Evolutionary conservation across 306 rosid species (phyloP).

Genomic region (Inga laurina): DNA sequence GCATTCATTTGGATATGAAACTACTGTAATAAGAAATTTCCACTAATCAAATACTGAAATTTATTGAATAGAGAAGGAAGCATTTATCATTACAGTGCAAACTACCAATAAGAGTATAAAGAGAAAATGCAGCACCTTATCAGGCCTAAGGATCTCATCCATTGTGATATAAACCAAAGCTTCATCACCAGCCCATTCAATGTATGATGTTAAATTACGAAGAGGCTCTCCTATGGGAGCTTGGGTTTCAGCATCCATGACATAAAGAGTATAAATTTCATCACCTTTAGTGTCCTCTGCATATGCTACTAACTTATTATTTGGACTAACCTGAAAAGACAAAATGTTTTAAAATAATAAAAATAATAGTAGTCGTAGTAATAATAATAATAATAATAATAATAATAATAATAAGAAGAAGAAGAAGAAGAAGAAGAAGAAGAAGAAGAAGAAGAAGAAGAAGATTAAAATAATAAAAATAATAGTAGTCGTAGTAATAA

Average conservation of each 20-base stretch:
- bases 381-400: constrained; percentile 11
- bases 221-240: constrained; percentile 66
- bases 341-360: constrained; percentile 13
- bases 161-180: constrained; percentile 77
- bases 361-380: background rate
- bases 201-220: constrained; percentile 49
- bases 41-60: background rate
- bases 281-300: constrained; percentile 92
- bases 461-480: too few relatives aligned
- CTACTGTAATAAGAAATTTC: background rate
- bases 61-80: background rate
- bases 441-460: too few relatives aligned
- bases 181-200: constrained; percentile 76
- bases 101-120: background rate
- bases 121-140: constrained; percentile 60
- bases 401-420: constrained; percentile 19
- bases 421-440: too few relatives aligned
- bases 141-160: constrained; percentile 87
- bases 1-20: background rate
- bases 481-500: too few relatives aligned
- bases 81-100: background rate
- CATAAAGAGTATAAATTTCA: constrained; percentile 77
- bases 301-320: constrained; percentile 77
- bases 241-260: constrained; percentile 76
- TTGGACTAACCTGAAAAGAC: constrained; percentile 76